Evolutionary conservation across 2,329 filamentous ascomycete genomes (phyloP).

Genomic region (Fusarium sp.): DNA sequence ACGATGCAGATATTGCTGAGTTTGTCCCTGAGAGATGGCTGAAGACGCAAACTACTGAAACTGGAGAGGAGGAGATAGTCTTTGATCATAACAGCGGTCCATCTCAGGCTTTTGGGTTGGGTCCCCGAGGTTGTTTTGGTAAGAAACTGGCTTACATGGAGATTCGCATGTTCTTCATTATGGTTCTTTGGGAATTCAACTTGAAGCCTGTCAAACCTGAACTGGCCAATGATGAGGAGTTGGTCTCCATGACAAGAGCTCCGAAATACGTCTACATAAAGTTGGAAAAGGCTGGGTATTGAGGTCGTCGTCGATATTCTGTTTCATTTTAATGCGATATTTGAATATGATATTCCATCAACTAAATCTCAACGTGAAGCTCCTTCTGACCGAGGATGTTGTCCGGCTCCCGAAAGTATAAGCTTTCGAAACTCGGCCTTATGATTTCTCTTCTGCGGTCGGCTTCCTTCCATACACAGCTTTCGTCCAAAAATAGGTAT

Average conservation of each 20-base stretch:
- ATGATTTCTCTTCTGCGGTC: not conserved
- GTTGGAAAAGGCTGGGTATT: not conserved
- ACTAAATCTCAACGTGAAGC: too few species aligned
- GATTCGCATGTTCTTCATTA: constrained; percentile 16
- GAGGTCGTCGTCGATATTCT: not conserved
- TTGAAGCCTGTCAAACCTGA: constrained; percentile 9
- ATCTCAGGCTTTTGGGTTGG: constrained; percentile 32
- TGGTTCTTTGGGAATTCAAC: constrained; percentile 24
- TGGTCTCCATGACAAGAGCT: constrained; percentile 12
- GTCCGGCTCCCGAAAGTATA: too few species aligned
- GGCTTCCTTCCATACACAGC: constrained; percentile 19
- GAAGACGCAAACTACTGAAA: not conserved
- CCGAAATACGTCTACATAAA: constrained; percentile 29
- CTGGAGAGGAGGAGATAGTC: constrained; percentile 5
- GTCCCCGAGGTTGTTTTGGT: constrained; percentile 35
- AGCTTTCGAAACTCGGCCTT: not conserved
- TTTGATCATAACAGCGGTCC: constrained; percentile 34
- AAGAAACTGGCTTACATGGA: constrained; percentile 36
- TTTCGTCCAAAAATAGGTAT: constrained; percentile 19
- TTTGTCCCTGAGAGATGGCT: constrained; percentile 55
- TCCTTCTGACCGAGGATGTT: too few species aligned
- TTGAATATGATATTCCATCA: too few species aligned
- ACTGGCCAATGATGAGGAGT: constrained; percentile 17
- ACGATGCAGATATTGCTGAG: constrained; percentile 36
- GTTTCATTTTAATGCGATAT: too few species aligned